Evolutionary conservation across 164 flowering plant species (phyloP), one percentile per base, ranked within the genome.

Genomic region (Chimonanthus salicifolius): DNA sequence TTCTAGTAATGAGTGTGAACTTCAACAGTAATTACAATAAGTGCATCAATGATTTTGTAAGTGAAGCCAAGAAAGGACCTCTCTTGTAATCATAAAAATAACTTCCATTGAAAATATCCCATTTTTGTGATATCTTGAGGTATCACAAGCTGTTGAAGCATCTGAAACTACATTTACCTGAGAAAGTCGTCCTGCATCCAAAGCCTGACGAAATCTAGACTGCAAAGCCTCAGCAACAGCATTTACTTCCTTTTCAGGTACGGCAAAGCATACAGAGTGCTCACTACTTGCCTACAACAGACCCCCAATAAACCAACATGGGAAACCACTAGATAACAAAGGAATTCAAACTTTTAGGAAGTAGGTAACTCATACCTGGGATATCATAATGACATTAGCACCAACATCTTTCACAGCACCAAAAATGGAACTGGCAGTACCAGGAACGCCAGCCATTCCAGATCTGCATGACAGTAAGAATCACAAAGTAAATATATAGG

Each of bases 391-490:
- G 45, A 94, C 99, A 82, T 95, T 95, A 72, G 99, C 99, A 50
- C 98, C 99, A 21, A 92, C 99, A 80, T 95, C 98, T 80, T 92
- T 95, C 64, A 93, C 99, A 48, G 95, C 90, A 85, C 87, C 82
- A 82, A 95, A 95, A 81, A 95, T 95, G 3, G 85, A 86, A 82
- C 89, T 90, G 58, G 99, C 92, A 70, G 97, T 95, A 75, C 99
- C 99, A 68, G 99, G 99, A 81, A 95, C 97, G 84, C 99, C 99
- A 74, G 94, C 99, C 99, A 95, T 95, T 78, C 99, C 99, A 81
- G 98, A 93, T 82, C 99, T 95, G 85, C 68, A 69, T 65, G 74
- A 33, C 66, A 63, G 7, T 44, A 63, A 63, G 9, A 20, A 20
- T 8, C 5, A 18, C 18, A 3, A 33, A 20, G 33, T 63, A 63